Base-by-base conservation (phyloP, 2,329 filamentous ascomycete species). In the Plenodomus tracheiphilus region DNA sequence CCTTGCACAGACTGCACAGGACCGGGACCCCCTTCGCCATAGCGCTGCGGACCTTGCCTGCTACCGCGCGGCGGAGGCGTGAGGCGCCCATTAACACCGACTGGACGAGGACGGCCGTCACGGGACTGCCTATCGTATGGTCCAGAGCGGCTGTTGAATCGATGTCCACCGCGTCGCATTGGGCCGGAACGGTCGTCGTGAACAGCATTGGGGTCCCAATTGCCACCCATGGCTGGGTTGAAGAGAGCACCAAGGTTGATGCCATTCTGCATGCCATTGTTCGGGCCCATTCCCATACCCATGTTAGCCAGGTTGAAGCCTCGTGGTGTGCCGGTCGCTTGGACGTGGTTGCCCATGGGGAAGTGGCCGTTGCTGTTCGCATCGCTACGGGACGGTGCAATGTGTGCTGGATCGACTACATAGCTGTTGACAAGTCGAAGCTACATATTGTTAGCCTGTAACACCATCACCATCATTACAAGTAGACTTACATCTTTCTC, bases 281-380 rank as follows among this genome's bases (percentile, higher is more conserved):
- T 70, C 79, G 83, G 54, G 78, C 84, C 54, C 66, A 91, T 85
- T 78, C 84, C 54, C 66, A 91, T 85, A 36, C 80, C 74, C 44
- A 85, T 81, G 36, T 86, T 89, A 47, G 88, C 82, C 21, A 97
- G 78, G 65, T 91, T 96, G 78, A 97, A 97, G 0, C 92, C 92
- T 25, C 93, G 87, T 30, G 93, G 93, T 5, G 93, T 97, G 39
- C 93, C 93, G 4, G 87, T 84, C 34, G 86, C 85, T 35, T 68
- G 60, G 43, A 85, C 82, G 62, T 93, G 89, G 62, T 88, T 89
- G 40, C 84, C 81, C 36, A 91, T 84, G 1, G 92, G 91, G 79
- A 97, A 97, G 74, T 97, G 93, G 1, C 93, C 93, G 64, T 97
- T 97, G 62, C 89, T 95, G 68, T 95, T 97, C 32, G 92, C 89